Evolutionary conservation across 768 basidiomycete species (phyloP).

Genomic region (Leccinellum albellum): DNA sequence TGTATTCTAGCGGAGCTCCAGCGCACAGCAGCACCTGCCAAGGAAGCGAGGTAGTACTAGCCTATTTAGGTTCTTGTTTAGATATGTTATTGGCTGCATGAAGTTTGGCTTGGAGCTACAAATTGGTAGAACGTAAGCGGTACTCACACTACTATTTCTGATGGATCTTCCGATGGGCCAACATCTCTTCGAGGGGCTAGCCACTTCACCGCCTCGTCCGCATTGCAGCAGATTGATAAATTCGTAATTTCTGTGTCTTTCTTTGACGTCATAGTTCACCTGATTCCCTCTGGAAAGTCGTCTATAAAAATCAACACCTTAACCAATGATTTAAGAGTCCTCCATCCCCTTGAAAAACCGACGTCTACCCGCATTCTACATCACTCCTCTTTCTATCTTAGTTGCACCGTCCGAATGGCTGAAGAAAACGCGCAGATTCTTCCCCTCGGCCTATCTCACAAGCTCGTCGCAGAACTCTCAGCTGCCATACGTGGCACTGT

Average conservation of each 20-base stretch:
- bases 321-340: not conserved
- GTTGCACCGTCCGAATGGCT: constrained; percentile 15
- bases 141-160: not conserved
- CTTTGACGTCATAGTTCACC: not conserved
- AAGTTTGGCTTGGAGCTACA: not conserved
- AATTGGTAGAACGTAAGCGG: not conserved
- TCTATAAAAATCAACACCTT: constrained; percentile 10
- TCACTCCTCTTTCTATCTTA: constrained; percentile 1
- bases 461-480: constrained; percentile 44
- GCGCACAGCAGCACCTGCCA: not conserved
- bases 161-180: not conserved
- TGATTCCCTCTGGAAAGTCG: not conserved
- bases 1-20: too few species aligned
- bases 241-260: not conserved
- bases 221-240: constrained; percentile 2
- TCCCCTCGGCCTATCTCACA: constrained; percentile 8
- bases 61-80: not conserved
- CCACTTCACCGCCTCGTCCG: constrained; percentile 12
- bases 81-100: not conserved
- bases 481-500: constrained; percentile 45
- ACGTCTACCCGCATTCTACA: constrained; percentile 1
- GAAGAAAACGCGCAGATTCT: not conserved
- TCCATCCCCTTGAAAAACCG: constrained; percentile 15
- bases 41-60: too few species aligned
- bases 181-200: not conserved